Base-by-base conservation (phyloP, 1,139 yeast species). In the Pichia sp. region DNA sequence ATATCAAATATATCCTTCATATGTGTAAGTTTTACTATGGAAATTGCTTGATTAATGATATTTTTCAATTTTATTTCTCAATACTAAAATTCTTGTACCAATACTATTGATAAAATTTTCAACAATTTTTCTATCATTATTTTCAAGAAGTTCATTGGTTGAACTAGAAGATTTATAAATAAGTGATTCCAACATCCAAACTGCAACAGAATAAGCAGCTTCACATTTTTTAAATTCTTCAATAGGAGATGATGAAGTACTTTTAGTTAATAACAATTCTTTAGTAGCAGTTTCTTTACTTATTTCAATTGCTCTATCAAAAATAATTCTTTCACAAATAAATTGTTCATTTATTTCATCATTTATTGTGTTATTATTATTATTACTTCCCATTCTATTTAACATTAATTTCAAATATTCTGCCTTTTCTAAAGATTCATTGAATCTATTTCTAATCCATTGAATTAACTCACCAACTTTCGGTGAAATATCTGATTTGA, bases 131-230 rank as follows among this genome's bases (percentile, higher is more conserved):
- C 68, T 68, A 58, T 89, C 96, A 37, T 82, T 86, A 9, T 65
- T 70, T 54, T 84, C 93, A 46, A 88, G 65, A 35, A 40, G 43
- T 17, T 49, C 55, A 10, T 40, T 33, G 17, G 41, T 31, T 8
- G 64, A 64, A 19, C 60, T 61, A 19, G 63, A 61, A 22, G 74
- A 79, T 40, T 71, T 76, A 48, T 81, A 88, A 38, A 88, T 63
- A 33, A 89, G 66, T 1, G 95, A 86, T 57, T 86, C 94, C 53
- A 91, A 66, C 96, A 91, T 85, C 96, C 96, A 89, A 43, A 89
- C 75, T 0, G 96, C 83, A 0, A 96, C 84, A 8, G 94, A 85
- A 59, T 91, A 91, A 4, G 91, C 84, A 48, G 84, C 63, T 61
- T 88, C 95, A 62, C 96, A 89, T 8, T 84, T 86, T 37, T 72